phyloP scores from a whole-genome alignment of 768 basidiomycete genomes.

The Termitomyces sp. region DNA sequence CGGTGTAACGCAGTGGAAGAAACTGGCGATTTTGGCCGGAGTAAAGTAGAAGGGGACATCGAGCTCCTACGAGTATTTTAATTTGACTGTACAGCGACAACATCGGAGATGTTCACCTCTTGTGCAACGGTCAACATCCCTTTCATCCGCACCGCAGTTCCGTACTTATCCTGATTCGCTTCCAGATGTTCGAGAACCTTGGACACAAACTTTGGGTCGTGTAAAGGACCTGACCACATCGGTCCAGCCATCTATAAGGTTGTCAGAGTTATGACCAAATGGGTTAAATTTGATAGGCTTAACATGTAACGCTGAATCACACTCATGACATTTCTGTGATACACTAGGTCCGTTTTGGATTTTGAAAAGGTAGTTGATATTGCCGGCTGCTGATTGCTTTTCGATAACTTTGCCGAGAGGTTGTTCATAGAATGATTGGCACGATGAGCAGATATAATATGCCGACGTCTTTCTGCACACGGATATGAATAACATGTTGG shows the following conservation, averaged over 20 bases:
- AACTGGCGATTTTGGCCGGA: slow-evolving; percentile 69
- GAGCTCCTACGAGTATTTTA: slow-evolving; percentile 52
- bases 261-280: not conserved
- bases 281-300: slow-evolving; percentile 18
- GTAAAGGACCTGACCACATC: slow-evolving; percentile 93
- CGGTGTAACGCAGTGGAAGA: slow-evolving; percentile 79
- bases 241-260: slow-evolving; percentile 76
- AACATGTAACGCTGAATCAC: slow-evolving; percentile 75
- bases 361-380: slow-evolving; percentile 64
- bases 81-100: not conserved
- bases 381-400: slow-evolving; percentile 47
- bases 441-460: slow-evolving; percentile 80
- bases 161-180: slow-evolving; percentile 56
- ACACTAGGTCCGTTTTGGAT: slow-evolving; percentile 66
- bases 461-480: slow-evolving; percentile 71
- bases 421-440: slow-evolving; percentile 80
- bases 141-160: slow-evolving; percentile 80
- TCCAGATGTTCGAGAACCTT: slow-evolving; percentile 73
- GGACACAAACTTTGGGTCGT: slow-evolving; percentile 69
- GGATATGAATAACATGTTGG: slow-evolving; percentile 4
- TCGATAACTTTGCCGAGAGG: slow-evolving; percentile 74
- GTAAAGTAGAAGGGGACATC: slow-evolving; percentile 83
- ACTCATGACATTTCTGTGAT: slow-evolving; percentile 72
- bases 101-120: slow-evolving; percentile 47
- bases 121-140: slow-evolving; percentile 92